Percentiles rank a stretch among this genome's conserved stretches.
Evolutionary conservation across 805 yeast species (phyloP).

Genomic region (Ogataea sp.): DNA sequence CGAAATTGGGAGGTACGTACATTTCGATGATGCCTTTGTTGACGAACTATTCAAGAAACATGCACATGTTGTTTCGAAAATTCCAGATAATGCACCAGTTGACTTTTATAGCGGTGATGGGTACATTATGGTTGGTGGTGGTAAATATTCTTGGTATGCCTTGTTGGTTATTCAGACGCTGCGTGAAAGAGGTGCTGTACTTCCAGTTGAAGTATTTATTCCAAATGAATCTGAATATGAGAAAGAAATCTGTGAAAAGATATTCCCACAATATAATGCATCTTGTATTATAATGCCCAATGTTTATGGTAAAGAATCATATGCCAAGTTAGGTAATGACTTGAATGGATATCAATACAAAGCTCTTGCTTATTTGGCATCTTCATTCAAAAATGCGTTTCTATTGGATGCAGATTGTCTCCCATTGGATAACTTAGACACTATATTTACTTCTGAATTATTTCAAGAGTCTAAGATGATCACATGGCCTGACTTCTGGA

Average conservation of each 20-base stretch:
- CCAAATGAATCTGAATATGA: constrained; percentile 33
- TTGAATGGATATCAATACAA: constrained; percentile 31
- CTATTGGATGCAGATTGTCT: constrained; percentile 41
- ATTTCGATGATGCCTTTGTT: constrained; percentile 29
- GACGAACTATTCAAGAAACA: constrained; percentile 42
- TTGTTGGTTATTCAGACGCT: constrained; percentile 31
- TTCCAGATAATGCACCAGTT: constrained; percentile 34
- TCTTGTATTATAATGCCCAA: constrained; percentile 33
- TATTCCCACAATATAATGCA: constrained; percentile 33
- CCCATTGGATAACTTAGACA: constrained; percentile 33
- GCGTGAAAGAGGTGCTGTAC: constrained; percentile 32
- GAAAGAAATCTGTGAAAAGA: constrained; percentile 27
- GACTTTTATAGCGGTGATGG: constrained; percentile 20
- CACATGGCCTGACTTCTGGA: constrained; percentile 76
- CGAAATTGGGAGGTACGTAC: constrained; percentile 1
- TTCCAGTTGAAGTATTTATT: constrained; percentile 37
- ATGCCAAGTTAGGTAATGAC: constrained; percentile 10
- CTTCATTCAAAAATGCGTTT: constrained; percentile 37
- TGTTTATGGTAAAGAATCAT: constrained; percentile 21
- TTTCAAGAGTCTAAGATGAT: constrained; percentile 43
- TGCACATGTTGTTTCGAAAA: constrained; percentile 28
- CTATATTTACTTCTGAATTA: constrained; percentile 29
- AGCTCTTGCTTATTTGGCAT: constrained; percentile 35
- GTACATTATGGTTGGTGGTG: constrained; percentile 37
- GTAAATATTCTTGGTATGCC: constrained; percentile 33